Percentiles rank a stretch among this genome's conserved stretches.
These are phyloP conservation scores for Phytophthora fragariae DNA, from an alignment of 352 stramenopile genomes.

Conservation along the genomic window DNA sequence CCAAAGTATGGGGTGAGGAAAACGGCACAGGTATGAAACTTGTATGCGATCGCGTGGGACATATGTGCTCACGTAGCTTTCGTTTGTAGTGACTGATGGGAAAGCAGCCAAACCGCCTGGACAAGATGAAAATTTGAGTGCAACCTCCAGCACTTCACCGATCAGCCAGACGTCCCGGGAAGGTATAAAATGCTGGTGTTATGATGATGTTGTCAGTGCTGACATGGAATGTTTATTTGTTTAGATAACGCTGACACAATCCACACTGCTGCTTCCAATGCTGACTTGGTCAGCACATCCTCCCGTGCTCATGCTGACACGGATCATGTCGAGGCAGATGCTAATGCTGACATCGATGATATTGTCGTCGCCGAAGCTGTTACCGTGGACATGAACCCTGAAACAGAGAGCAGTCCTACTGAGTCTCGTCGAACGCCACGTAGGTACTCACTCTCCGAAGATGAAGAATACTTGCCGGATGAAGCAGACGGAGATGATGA, in stretches of 20 bases:
- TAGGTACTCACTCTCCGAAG: no score
- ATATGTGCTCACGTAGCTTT: background rate
- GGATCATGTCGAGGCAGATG: background rate
- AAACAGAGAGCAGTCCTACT: no score
- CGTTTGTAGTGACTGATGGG: background rate
- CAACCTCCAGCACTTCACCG: background rate
- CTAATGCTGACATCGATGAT: constrained; percentile 6
- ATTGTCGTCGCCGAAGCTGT: no score
- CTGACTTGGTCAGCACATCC: background rate
- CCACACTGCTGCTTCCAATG: background rate
- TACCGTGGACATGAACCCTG: no score
- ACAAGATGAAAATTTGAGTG: no score
- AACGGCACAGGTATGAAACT: constrained; percentile 1
- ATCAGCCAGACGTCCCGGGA: no score
- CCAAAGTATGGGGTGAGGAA: background rate
- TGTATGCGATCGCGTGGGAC: background rate
- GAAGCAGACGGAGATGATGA: no score
- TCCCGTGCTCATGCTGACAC: background rate
- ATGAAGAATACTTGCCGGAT: no score
- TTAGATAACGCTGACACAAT: background rate
- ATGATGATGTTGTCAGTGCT: background rate
- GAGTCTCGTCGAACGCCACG: background rate
- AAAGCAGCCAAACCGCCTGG: background rate
- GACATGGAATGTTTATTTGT: background rate
- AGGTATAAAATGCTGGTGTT: no score